Percentiles rank a stretch among this genome's conserved stretches.
phyloP scores from a whole-genome alignment of 2,329 filamentous ascomycete genomes.

The Verticillium isaacii region DNA sequence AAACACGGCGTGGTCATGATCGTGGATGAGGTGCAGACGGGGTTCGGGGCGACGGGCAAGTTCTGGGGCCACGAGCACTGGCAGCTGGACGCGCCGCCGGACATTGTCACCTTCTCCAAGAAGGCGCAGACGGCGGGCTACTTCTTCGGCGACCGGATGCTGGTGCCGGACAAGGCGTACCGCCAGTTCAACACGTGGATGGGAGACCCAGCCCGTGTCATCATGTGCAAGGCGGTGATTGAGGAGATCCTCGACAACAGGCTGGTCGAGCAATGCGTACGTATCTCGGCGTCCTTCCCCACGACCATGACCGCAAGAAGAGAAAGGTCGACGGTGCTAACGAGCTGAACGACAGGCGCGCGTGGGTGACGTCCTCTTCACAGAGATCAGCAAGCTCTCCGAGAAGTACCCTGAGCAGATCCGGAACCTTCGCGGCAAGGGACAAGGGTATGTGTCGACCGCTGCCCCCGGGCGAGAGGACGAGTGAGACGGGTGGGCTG shows the following conservation, averaged over 20 bases:
- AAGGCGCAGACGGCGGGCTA: slow-evolving; percentile 83
- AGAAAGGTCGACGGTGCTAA: neutral
- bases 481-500: neutral
- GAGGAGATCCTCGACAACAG: slow-evolving; percentile 66
- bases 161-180: slow-evolving; percentile 77
- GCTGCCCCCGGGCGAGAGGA: neutral
- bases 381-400: slow-evolving; percentile 57
- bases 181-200: slow-evolving; percentile 72
- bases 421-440: slow-evolving; percentile 70
- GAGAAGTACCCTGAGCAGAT: slow-evolving; percentile 65
- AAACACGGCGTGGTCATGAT: slow-evolving; percentile 69
- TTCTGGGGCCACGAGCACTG: slow-evolving; percentile 89
- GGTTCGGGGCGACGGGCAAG: slow-evolving; percentile 78
- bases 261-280: slow-evolving; percentile 56
- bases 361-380: slow-evolving; percentile 65
- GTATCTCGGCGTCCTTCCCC: slow-evolving; percentile 8
- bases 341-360: slow-evolving; percentile 28
- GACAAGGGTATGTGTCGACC: slow-evolving; percentile 41
- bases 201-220: slow-evolving; percentile 71
- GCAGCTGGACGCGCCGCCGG: slow-evolving; percentile 65
- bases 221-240: slow-evolving; percentile 75
- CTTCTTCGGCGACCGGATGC: slow-evolving; percentile 70
- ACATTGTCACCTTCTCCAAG: slow-evolving; percentile 87
- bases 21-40: slow-evolving; percentile 58
- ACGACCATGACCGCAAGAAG: neutral